phyloP scores from a whole-genome alignment of 1,284 basidiomycete genomes.

The Puccinia novopanici region DNA sequence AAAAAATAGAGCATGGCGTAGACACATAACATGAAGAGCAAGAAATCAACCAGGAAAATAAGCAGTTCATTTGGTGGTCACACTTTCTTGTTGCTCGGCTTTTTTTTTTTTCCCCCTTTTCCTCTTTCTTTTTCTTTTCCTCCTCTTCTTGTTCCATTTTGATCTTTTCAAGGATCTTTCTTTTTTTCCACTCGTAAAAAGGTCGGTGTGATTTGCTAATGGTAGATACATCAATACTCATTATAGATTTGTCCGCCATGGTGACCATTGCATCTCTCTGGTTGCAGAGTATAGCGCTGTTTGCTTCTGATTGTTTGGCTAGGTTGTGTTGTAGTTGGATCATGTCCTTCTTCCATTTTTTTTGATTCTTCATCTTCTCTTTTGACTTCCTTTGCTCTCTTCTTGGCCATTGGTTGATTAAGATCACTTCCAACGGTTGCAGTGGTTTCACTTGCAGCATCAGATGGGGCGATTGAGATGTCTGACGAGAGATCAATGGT shows the following conservation, averaged over 20 bases:
- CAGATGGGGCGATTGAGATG: neutral
- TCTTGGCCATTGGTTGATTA: neutral
- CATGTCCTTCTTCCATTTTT: neutral
- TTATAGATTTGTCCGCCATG: neutral
- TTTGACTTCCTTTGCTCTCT: neutral
- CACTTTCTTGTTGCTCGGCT: neutral
- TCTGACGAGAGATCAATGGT: neutral
- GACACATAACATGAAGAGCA: too few species aligned
- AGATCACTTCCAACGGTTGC: neutral
- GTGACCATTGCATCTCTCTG: constrained; percentile 1
- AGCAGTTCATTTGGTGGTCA: neutral
- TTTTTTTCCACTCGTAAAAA: constrained; percentile 16
- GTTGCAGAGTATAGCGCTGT: neutral
- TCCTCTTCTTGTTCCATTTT: neutral
- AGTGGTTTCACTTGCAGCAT: neutral
- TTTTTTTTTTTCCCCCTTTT: neutral
- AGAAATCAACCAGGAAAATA: too few species aligned
- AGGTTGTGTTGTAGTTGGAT: neutral
- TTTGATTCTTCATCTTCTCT: neutral
- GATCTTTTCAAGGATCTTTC: neutral
- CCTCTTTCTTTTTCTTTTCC: neutral
- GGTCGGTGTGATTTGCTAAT: neutral
- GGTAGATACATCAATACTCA: neutral
- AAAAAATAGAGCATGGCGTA: too few species aligned
- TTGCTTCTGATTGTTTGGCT: neutral